Evolutionary conservation across 208 protist genomes (phyloP).

Genomic region (Leishmania tropica): DNA sequence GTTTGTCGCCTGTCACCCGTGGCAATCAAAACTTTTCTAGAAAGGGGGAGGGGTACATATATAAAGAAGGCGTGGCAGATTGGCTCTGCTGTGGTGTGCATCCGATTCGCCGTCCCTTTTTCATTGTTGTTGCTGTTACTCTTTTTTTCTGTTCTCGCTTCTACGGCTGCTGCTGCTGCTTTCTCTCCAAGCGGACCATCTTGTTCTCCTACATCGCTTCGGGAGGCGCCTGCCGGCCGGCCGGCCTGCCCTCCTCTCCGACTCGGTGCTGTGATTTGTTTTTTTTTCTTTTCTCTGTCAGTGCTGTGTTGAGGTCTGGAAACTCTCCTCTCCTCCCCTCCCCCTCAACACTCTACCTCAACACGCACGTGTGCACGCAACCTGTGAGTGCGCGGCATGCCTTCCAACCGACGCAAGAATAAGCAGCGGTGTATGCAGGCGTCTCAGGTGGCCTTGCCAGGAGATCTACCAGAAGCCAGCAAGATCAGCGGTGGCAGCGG

Average conservation of each 20-base stretch:
- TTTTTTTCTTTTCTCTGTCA: background rate
- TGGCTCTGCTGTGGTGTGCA: background rate
- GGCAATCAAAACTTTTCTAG: background rate
- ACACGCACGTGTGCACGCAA: background rate
- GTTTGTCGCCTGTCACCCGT: background rate
- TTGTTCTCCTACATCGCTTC: background rate
- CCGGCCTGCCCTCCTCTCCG: background rate
- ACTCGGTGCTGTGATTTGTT: background rate
- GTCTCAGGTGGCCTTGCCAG: no score
- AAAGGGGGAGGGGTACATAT: background rate
- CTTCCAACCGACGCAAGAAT: slow-evolving; percentile 6
- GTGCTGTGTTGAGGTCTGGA: background rate
- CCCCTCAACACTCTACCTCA: background rate
- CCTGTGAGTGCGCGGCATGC: background rate
- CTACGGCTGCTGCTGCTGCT: background rate
- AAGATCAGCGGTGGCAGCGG: background rate
- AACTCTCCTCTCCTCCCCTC: background rate
- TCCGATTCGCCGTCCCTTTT: background rate
- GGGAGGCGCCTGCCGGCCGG: background rate
- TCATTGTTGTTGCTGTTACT: background rate
- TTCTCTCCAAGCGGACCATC: background rate
- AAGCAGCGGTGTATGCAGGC: background rate
- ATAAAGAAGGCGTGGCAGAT: background rate
- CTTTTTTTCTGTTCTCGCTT: background rate
- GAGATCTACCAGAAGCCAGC: background rate